phyloP scores from a whole-genome alignment of 2,329 filamentous ascomycete species.

The Verticillium zaregamsianum region DNA sequence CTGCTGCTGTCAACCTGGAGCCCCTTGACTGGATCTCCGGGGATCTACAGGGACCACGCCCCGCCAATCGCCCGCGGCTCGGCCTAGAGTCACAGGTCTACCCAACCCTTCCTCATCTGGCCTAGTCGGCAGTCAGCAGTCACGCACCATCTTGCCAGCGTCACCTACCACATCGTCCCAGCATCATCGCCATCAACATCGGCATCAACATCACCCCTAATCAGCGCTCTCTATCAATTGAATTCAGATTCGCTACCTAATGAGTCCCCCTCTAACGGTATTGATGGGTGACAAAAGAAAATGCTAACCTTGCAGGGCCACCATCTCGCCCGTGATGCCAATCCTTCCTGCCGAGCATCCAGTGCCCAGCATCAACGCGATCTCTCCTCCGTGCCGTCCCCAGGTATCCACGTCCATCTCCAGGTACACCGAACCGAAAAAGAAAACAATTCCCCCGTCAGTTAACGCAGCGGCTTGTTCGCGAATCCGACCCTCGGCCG shows the following conservation, averaged over 20 bases:
- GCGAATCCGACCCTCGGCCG: conserved; percentile 28
- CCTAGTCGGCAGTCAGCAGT: too few relatives aligned
- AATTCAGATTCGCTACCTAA: not conserved
- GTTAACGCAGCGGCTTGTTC: conserved; percentile 25
- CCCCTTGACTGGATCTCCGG: too few relatives aligned
- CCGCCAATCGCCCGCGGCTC: too few relatives aligned
- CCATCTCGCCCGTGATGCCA: not conserved
- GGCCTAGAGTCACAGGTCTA: too few relatives aligned
- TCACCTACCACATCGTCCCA: not conserved
- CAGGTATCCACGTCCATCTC: not conserved
- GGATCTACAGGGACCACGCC: too few relatives aligned
- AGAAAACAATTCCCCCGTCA: not conserved
- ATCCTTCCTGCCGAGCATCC: not conserved
- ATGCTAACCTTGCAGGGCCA: not conserved
- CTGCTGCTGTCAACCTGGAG: too few relatives aligned
- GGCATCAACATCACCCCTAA: not conserved
- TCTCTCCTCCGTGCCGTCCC: not conserved
- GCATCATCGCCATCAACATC: not conserved
- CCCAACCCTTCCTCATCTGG: too few relatives aligned
- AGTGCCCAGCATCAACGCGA: not conserved
- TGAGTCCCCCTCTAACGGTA: not conserved
- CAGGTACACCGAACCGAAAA: not conserved
- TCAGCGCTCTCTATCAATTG: not conserved
- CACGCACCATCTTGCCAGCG: not conserved
- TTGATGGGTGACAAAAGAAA: not conserved